phyloP scores from a whole-genome alignment of 2,329 filamentous ascomycete genomes.

The Emergomyces orientalis region DNA sequence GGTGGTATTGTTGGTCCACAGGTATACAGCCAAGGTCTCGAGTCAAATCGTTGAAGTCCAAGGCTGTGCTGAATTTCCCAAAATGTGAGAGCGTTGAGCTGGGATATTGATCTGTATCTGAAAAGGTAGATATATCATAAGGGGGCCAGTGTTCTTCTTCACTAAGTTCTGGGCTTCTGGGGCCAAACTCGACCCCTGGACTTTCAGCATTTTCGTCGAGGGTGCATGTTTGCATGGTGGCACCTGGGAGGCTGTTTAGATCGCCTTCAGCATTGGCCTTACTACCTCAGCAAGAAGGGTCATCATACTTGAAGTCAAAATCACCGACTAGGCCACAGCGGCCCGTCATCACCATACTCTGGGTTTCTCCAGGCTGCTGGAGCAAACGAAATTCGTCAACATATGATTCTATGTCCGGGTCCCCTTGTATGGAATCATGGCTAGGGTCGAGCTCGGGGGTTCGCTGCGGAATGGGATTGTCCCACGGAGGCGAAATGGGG shows the following conservation, averaged over 20 bases:
- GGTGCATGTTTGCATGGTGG: background rate
- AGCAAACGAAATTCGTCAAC: background rate
- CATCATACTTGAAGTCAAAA: slow-evolving; percentile 9
- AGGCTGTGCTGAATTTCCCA: background rate
- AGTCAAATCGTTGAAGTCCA: background rate
- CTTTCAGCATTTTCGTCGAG: background rate
- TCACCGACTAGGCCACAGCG: background rate
- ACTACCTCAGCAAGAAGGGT: background rate
- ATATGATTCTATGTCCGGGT: slow-evolving; percentile 7
- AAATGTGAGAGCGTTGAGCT: background rate
- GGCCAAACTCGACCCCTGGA: background rate
- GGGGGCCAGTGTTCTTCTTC: slow-evolving; percentile 5
- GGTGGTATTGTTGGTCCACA: background rate
- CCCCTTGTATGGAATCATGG: slow-evolving; percentile 4
- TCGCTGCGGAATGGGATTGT: slow-evolving; percentile 5
- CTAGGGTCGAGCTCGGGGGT: slow-evolving; percentile 8
- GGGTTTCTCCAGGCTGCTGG: background rate
- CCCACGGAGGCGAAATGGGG: slow-evolving; percentile 6
- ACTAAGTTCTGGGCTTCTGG: background rate
- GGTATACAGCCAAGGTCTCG: background rate
- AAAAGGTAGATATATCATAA: background rate
- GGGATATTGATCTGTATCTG: background rate
- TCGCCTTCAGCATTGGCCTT: slow-evolving; percentile 9
- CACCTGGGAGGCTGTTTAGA: slow-evolving; percentile 6
- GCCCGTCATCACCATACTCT: background rate